A percentile compares a stretch with the other conserved stretches of the same genome.
Conservation (phyloP, 2,329 filamentous ascomycete genomes). For the Diaporthe helianthi region DNA sequence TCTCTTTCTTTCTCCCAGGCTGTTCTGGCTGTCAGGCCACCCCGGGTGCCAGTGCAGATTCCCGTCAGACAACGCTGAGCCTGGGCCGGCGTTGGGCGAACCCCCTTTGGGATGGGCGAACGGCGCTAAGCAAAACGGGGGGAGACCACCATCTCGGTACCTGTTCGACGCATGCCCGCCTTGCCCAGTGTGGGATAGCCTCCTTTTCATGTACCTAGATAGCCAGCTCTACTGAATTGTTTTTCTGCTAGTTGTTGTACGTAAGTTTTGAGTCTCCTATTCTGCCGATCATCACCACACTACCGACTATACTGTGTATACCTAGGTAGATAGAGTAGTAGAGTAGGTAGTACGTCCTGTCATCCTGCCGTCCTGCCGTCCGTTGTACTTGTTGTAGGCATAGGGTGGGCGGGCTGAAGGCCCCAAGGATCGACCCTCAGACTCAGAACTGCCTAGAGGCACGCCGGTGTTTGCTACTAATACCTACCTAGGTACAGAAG, state of each 20-base stretch:
- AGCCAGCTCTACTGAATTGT: neutral
- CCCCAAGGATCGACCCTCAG: constrained; percentile 10
- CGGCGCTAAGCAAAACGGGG: constrained; percentile 20
- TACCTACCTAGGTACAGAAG: no score
- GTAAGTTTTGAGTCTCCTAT: neutral
- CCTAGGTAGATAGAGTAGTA: no score
- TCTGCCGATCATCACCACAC: neutral
- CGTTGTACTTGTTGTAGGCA: no score
- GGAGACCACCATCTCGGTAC: neutral
- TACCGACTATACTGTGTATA: neutral
- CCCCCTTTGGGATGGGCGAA: constrained; percentile 19
- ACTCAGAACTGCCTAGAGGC: neutral
- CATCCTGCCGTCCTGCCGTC: neutral
- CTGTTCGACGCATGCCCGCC: neutral
- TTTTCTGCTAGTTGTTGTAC: neutral
- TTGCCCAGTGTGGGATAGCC: neutral
- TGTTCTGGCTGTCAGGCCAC: constrained; percentile 23
- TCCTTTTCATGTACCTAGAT: neutral
- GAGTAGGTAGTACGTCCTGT: no score
- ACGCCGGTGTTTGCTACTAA: constrained; percentile 23
- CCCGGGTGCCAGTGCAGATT: constrained; percentile 1
- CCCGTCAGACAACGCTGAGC: constrained; percentile 3
- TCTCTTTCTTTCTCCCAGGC: constrained; percentile 21
- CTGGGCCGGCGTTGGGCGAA: neutral
- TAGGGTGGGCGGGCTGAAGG: neutral